Evolutionary conservation across 257 asterid species (phyloP).

Genomic region (Penstemon newberryi): DNA sequence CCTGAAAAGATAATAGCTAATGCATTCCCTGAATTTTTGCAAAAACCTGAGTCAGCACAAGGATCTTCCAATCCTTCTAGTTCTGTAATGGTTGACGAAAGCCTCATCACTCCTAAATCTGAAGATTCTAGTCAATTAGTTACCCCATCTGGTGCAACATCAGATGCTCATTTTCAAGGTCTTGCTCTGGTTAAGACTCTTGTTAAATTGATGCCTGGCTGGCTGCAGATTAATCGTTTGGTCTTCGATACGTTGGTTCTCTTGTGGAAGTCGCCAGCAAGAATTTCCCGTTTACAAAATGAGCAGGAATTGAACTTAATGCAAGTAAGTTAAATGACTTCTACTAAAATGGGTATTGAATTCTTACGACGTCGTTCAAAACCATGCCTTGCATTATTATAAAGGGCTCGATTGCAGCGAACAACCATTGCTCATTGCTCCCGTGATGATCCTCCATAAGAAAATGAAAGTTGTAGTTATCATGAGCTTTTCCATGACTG

Average conservation of each 20-base stretch:
- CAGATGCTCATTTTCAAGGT: slow-evolving; percentile 97
- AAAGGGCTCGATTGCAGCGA: no score
- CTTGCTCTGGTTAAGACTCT: slow-evolving; percentile 89
- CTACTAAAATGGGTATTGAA: neutral
- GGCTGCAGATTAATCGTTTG: slow-evolving; percentile 88
- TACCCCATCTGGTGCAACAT: slow-evolving; percentile 49
- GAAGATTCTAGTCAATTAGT: slow-evolving; percentile 62
- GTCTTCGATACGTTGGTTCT: slow-evolving; percentile 81
- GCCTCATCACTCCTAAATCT: slow-evolving; percentile 54
- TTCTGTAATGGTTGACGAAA: slow-evolving; percentile 54
- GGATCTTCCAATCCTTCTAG: slow-evolving; percentile 63
- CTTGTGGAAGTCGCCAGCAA: slow-evolving; percentile 92
- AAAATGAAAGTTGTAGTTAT: neutral
- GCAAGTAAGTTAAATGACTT: slow-evolving; percentile 66
- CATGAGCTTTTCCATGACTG: neutral
- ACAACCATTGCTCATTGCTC: no score
- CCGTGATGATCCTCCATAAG: neutral
- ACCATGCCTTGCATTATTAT: neutral
- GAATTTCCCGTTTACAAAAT: slow-evolving; percentile 76
- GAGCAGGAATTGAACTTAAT: slow-evolving; percentile 93
- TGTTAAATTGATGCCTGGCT: slow-evolving; percentile 95
- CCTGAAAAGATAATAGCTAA: slow-evolving; percentile 92
- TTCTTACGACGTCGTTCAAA: slow-evolving; percentile 15
- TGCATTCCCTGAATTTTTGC: slow-evolving; percentile 79
- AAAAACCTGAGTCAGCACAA: slow-evolving; percentile 57